Evolutionary conservation across 805 yeast species (phyloP).

Genomic region (Saccharomyces mikatae): DNA sequence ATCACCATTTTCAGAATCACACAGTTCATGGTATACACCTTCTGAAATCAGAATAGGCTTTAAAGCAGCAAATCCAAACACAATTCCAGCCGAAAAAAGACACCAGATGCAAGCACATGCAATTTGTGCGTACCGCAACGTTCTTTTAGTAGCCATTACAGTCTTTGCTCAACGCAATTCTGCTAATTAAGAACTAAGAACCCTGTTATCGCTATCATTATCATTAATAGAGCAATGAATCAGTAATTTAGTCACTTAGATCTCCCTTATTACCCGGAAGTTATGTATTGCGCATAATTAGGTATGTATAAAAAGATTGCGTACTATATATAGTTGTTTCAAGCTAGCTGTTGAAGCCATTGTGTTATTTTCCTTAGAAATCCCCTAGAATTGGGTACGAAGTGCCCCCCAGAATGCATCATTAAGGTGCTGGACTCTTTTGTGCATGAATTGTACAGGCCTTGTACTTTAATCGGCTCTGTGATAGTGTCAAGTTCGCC

Average conservation of each 20-base stretch:
- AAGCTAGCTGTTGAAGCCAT: constrained; percentile 27
- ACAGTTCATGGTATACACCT: constrained; percentile 62
- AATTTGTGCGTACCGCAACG: constrained; percentile 39
- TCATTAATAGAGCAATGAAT: not conserved
- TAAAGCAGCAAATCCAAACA: constrained; percentile 92
- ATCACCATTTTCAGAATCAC: constrained; percentile 28
- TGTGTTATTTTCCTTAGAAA: constrained; percentile 29
- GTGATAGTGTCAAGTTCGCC: constrained; percentile 92
- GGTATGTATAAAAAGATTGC: not conserved
- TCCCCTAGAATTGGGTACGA: constrained; percentile 74
- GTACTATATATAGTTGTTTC: not conserved
- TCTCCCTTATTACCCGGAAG: not conserved
- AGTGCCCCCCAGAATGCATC: constrained; percentile 94
- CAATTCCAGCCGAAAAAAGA: constrained; percentile 83
- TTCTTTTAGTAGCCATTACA: not conserved
- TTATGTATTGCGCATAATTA: not conserved
- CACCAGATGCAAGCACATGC: constrained; percentile 80
- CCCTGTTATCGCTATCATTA: not conserved
- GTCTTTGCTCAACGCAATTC: not conserved
- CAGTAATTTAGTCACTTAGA: not conserved
- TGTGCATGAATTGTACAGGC: constrained; percentile 45
- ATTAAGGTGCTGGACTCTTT: constrained; percentile 39
- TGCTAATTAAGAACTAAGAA: too few relatives aligned
- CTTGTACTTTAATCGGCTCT: constrained; percentile 55
- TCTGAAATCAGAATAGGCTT: constrained; percentile 74